Percentiles rank a stretch among this genome's conserved stretches.
Evolutionary conservation across 23 red algal genomes (phyloP).

Genomic region (Pyropia yezoensis): DNA sequence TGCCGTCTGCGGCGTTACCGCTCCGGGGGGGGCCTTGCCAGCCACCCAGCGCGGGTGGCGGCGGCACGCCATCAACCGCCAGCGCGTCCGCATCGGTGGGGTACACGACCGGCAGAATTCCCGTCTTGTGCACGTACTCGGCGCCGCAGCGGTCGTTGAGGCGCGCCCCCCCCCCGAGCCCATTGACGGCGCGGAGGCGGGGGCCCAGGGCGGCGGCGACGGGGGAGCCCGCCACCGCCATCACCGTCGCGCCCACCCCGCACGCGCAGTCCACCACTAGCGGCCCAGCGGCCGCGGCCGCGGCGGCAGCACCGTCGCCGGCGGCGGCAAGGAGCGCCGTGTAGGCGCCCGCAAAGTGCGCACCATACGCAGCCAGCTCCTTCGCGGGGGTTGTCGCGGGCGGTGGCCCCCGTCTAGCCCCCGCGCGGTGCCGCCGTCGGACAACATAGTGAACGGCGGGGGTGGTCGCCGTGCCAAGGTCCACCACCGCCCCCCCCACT

Average conservation of each 20-base stretch:
- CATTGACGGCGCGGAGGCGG: slow-evolving; percentile 28
- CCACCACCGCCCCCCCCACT: slow-evolving; percentile 30
- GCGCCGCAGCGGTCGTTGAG: slow-evolving; percentile 87
- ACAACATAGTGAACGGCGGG: slow-evolving; percentile 64
- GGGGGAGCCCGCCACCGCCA: slow-evolving; percentile 3
- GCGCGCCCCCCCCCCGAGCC: slow-evolving; percentile 15
- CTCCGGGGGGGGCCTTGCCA: no score
- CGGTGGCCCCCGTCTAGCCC: not conserved
- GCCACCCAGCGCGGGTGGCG: no score
- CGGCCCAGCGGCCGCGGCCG: not conserved
- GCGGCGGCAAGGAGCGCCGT: slow-evolving; percentile 9
- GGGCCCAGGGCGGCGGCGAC: slow-evolving; percentile 3
- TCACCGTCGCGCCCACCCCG: slow-evolving; percentile 50
- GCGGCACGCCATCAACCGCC: no score
- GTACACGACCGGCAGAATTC: slow-evolving; percentile 24
- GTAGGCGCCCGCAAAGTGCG: slow-evolving; percentile 11
- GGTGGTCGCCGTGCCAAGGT: slow-evolving; percentile 49
- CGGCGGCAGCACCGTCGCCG: not conserved
- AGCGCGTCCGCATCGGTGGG: no score
- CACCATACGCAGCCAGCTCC: slow-evolving; percentile 30
- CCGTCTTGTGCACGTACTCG: slow-evolving; percentile 94
- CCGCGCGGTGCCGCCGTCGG: slow-evolving; percentile 13
- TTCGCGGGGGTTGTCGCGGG: not conserved
- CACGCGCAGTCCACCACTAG: slow-evolving; percentile 88
- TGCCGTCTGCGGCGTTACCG: no score